Evolutionary conservation across 2,329 filamentous ascomycete species (phyloP).

Genomic region (Pseudogymnoascus sp.): DNA sequence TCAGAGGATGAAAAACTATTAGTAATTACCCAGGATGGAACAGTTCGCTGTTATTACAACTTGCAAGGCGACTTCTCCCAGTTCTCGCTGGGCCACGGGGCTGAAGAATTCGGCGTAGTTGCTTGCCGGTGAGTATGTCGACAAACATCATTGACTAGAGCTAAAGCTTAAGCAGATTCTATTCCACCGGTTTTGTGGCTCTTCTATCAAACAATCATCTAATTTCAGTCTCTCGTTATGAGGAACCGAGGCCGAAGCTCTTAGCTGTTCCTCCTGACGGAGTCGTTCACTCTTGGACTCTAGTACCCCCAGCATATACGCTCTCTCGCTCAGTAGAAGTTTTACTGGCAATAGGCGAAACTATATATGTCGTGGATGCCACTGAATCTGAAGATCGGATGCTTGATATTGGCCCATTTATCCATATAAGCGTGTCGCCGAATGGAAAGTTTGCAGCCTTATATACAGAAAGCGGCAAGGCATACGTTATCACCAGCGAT

Average conservation of each 20-base stretch:
- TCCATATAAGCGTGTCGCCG: slow-evolving; percentile 82
- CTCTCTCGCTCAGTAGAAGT: slow-evolving; percentile 91
- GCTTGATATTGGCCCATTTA: slow-evolving; percentile 86
- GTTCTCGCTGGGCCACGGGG: slow-evolving; percentile 82
- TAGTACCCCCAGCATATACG: slow-evolving; percentile 81
- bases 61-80: slow-evolving; percentile 93
- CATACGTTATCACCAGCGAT: slow-evolving; percentile 91
- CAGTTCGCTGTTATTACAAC: slow-evolving; percentile 78
- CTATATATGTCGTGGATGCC: slow-evolving; percentile 79
- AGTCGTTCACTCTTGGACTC: slow-evolving; percentile 76
- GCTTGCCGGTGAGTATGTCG: slow-evolving; percentile 54
- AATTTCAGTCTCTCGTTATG: slow-evolving; percentile 79
- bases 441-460: slow-evolving; percentile 83
- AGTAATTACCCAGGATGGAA: slow-evolving; percentile 82
- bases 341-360: slow-evolving; percentile 74
- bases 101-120: slow-evolving; percentile 79
- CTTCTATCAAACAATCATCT: slow-evolving; percentile 82
- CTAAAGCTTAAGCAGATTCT: slow-evolving; percentile 50
- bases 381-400: slow-evolving; percentile 86
- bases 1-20: slow-evolving; percentile 90
- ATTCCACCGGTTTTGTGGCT: slow-evolving; percentile 85
- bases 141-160: not conserved
- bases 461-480: slow-evolving; percentile 75
- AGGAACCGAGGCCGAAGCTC: slow-evolving; percentile 80
- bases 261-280: slow-evolving; percentile 72